These are phyloP conservation scores for Trypanosoma theileri DNA, from an alignment of 208 protist species.

Conservation along the genomic window DNA sequence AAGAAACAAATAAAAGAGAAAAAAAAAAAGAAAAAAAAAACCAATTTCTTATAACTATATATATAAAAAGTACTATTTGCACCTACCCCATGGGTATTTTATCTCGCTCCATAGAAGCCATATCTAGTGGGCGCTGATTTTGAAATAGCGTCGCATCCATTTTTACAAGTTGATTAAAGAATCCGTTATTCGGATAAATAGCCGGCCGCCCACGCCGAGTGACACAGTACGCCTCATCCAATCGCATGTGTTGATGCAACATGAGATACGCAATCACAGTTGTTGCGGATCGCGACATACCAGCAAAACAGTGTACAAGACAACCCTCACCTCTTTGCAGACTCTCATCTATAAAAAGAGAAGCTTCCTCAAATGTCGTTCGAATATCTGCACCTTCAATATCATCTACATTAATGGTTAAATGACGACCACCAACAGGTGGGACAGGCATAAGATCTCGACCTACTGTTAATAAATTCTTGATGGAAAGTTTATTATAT, in stretches of 20 bases:
- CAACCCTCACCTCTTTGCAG: constrained; percentile 51
- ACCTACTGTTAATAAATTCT: constrained; percentile 80
- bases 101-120: constrained; percentile 47
- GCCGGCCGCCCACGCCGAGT: constrained; percentile 73
- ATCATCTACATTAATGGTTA: constrained; percentile 81
- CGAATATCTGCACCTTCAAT: constrained; percentile 81
- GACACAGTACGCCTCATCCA: constrained; percentile 82
- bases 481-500: constrained; percentile 82
- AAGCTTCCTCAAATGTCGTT: constrained; percentile 71
- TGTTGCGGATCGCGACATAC: constrained; percentile 86
- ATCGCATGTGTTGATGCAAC: constrained; percentile 77
- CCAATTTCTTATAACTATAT: not conserved
- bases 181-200: constrained; percentile 83
- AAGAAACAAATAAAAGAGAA: not conserved
- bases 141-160: constrained; percentile 70
- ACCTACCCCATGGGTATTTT: constrained; percentile 13
- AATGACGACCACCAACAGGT: constrained; percentile 67
- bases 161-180: constrained; percentile 75
- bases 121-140: constrained; percentile 51
- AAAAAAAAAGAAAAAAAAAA: not conserved
- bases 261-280: constrained; percentile 90
- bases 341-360: constrained; percentile 81
- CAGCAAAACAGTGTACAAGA: constrained; percentile 91
- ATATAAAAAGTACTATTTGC: not conserved
- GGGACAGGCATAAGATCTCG: constrained; percentile 66